Percentiles rank a stretch among this genome's conserved stretches.
Conservation (phyloP, 2,329 filamentous ascomycete species). For the Ustulina deusta region DNA sequence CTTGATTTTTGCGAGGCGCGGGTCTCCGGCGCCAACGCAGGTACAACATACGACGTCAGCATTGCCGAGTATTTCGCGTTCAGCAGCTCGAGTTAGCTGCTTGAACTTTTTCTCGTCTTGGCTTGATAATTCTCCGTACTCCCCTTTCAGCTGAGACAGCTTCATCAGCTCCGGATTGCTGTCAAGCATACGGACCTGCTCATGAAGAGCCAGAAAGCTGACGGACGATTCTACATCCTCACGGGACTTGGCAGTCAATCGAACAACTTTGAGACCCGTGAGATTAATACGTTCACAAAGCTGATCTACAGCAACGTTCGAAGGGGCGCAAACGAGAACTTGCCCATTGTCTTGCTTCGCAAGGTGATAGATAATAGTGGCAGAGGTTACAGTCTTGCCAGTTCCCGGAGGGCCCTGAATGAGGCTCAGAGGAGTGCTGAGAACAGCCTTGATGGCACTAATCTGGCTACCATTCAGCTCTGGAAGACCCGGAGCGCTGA, state of each 20-base stretch:
- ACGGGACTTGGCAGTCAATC: constrained; percentile 97
- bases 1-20: constrained; percentile 94
- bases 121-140: constrained; percentile 90
- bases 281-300: constrained; percentile 96
- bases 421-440: constrained; percentile 92
- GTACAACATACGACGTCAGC: constrained; percentile 99
- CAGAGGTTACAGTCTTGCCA: constrained; percentile 98
- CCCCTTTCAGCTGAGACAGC: constrained; percentile 90
- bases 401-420: constrained; percentile 98
- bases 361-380: constrained; percentile 97
- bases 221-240: constrained; percentile 99
- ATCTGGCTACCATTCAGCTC: constrained; percentile 97
- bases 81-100: constrained; percentile 90
- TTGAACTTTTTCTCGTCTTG: constrained; percentile 99
- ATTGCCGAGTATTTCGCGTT: constrained; percentile 93
- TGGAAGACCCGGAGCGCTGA: constrained; percentile 91
- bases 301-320: constrained; percentile 98
- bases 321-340: constrained; percentile 95
- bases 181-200: constrained; percentile 97
- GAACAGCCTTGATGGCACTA: constrained; percentile 92
- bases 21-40: constrained; percentile 96
- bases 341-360: constrained; percentile 95
- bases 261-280: constrained; percentile 95
- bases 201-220: constrained; percentile 92
- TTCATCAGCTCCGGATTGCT: constrained; percentile 94